Percentiles rank a stretch among this genome's conserved stretches.
These are phyloP conservation scores for Aureobasidium sp. DNA, from an alignment of 2,329 filamentous ascomycete species.

Conservation along the genomic window DNA sequence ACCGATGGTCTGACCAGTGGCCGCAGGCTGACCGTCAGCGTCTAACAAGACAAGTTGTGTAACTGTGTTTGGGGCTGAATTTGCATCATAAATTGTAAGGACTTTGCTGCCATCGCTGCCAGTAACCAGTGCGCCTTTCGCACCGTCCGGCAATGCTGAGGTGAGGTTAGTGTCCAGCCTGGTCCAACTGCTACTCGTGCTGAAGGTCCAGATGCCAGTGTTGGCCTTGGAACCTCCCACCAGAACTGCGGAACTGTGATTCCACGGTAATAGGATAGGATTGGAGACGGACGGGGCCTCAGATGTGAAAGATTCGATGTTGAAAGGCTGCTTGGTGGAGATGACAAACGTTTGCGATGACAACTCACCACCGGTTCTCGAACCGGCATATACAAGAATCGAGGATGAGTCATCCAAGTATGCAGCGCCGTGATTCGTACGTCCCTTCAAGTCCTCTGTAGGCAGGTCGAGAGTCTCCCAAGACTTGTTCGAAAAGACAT, in stretches of 20 bases:
- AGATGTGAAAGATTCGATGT: constrained; percentile 50
- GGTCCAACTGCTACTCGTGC: constrained; percentile 53
- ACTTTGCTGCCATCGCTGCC: constrained; percentile 70
- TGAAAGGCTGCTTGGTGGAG: constrained; percentile 54
- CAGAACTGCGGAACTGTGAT: constrained; percentile 59
- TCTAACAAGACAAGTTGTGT: constrained; percentile 59
- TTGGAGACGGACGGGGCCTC: constrained; percentile 53
- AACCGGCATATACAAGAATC: constrained; percentile 75
- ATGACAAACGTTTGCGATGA: constrained; percentile 73
- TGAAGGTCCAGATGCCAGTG: constrained; percentile 64
- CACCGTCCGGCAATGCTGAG: constrained; percentile 26
- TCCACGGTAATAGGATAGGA: constrained; percentile 69
- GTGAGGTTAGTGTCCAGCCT: constrained; percentile 57
- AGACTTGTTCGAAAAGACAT: constrained; percentile 45
- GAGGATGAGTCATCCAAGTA: constrained; percentile 63
- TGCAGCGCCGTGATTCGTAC: constrained; percentile 63
- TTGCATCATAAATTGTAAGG: constrained; percentile 70
- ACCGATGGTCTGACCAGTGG: constrained; percentile 41
- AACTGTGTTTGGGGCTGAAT: constrained; percentile 64
- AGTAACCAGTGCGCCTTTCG: constrained; percentile 50
- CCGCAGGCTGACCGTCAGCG: constrained; percentile 44
- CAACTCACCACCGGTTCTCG: constrained; percentile 49
- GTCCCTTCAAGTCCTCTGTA: constrained; percentile 53
- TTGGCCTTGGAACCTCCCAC: constrained; percentile 63
- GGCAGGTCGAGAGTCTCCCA: constrained; percentile 50